Conservation (phyloP, 176 grass and related monocot species). For the Cenchrus purpureus region DNA sequence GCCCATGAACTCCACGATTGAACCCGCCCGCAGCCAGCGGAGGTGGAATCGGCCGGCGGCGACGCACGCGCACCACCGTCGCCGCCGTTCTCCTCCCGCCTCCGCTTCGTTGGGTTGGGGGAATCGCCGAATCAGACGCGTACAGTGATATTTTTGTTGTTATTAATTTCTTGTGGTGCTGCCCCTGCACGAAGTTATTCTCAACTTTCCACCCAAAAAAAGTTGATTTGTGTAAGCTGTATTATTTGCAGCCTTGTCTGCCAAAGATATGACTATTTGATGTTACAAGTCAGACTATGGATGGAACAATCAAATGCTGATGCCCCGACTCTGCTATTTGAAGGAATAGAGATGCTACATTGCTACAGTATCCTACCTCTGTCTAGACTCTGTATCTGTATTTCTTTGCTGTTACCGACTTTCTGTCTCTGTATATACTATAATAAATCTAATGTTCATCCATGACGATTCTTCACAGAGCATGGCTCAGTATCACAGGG, state of each 20-base stretch:
- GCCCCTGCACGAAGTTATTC: not conserved
- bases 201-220: not conserved
- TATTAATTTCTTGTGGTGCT: no score
- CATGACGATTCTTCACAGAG: not conserved
- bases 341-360: not conserved
- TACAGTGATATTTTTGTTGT: no score
- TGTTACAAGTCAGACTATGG: conserved; percentile 20
- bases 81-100: no score
- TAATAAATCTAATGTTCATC: not conserved
- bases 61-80: no score
- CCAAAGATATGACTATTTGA: not conserved
- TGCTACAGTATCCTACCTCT: not conserved
- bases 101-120: no score
- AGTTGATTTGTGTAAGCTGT: not conserved
- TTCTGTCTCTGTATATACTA: conserved; percentile 9
- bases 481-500: no score
- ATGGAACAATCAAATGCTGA: not conserved
- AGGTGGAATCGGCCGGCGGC: no score
- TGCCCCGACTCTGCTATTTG: not conserved
- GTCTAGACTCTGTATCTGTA: not conserved
- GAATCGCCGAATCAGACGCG: no score
- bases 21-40: no score
- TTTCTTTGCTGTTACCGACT: not conserved
- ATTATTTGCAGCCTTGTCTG: not conserved
- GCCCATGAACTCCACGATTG: no score